Evolutionary conservation across 169 alveolate species (phyloP).

Genomic region (Prorocentrum cordatum): DNA sequence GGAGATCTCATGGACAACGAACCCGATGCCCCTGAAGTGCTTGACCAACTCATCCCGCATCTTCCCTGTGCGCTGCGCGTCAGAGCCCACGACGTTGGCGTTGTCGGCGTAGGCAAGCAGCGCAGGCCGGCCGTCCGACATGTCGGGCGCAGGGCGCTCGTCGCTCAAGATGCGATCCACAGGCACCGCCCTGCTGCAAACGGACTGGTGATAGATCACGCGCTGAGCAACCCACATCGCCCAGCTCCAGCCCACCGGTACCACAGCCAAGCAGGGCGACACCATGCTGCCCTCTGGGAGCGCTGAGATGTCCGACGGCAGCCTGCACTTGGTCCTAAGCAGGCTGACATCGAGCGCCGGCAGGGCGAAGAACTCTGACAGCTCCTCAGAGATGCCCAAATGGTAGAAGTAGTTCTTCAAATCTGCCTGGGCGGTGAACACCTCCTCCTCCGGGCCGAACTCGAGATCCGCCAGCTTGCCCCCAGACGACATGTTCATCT

Average conservation of each 20-base stretch:
- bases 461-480: too few relatives aligned
- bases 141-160: neutral
- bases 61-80: neutral
- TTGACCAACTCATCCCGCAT: neutral
- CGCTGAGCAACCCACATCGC: conserved; percentile 26
- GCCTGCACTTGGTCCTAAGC: too few relatives aligned
- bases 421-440: too few relatives aligned
- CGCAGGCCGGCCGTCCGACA: neutral
- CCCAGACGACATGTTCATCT: too few relatives aligned
- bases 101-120: conserved; percentile 27
- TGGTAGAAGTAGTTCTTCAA: too few relatives aligned
- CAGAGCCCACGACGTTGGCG: neutral
- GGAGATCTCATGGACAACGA: conserved; percentile 25
- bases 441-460: too few relatives aligned
- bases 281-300: too few relatives aligned
- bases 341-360: too few relatives aligned
- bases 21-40: neutral
- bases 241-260: conserved; percentile 61
- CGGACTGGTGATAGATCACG: neutral
- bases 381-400: too few relatives aligned
- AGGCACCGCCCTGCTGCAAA: neutral
- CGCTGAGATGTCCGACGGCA: too few relatives aligned
- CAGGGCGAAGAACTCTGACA: too few relatives aligned
- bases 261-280: too few relatives aligned
- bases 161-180: neutral